Percentiles rank a stretch among this genome's conserved stretches.
Conservation (phyloP, 148 eudicot genomes). For the Chenopodium quinoa region DNA sequence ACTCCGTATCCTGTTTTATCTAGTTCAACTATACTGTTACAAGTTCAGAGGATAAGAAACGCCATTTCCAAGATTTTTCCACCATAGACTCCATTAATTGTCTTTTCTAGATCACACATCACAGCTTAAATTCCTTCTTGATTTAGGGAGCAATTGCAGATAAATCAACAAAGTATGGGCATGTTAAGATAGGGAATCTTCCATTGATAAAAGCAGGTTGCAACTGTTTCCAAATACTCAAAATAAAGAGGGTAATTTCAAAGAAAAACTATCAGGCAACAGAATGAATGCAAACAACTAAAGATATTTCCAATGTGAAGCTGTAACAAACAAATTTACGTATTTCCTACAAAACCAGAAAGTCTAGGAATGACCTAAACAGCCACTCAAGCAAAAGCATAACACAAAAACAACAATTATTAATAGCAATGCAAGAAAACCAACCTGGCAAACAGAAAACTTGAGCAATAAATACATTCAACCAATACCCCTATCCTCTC, state of each 20-base stretch:
- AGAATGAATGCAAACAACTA: neutral
- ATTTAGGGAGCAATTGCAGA: neutral
- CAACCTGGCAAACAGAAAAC: slow-evolving; percentile 22
- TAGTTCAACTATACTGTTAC: too few species aligned
- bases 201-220: neutral
- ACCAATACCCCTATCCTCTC: neutral
- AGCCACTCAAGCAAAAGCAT: neutral
- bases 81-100: neutral
- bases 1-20: neutral
- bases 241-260: neutral
- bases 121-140: neutral
- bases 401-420: neutral
- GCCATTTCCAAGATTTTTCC: neutral
- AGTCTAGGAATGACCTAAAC: neutral
- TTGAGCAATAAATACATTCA: slow-evolving; percentile 10
- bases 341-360: neutral
- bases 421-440: slow-evolving; percentile 13
- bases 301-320: neutral
- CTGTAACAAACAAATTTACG: neutral
- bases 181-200: neutral
- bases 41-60: neutral
- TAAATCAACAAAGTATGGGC: too few species aligned
- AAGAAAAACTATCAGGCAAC: neutral
- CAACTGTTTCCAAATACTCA: neutral
- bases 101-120: neutral